Conservation (phyloP, 371 early-diverging fungal genomes). For the Mucor racemosus region DNA sequence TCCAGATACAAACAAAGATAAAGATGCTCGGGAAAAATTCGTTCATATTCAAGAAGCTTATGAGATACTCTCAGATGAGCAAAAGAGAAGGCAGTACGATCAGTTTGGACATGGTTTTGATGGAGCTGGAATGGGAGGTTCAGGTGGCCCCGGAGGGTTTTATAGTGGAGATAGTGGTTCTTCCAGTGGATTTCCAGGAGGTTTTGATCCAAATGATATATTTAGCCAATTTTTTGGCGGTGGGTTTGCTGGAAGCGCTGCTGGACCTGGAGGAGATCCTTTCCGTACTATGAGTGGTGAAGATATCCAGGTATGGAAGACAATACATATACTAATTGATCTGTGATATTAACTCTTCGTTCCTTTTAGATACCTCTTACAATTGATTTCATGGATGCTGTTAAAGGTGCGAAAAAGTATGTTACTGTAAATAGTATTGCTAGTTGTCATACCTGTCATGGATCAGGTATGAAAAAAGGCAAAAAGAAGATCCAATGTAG, state of each 20-base stretch:
- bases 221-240: conserved; percentile 74
- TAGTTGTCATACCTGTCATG: conserved; percentile 78
- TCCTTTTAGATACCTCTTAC: conserved; percentile 39
- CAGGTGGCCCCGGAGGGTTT: conserved; percentile 11
- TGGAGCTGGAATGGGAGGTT: conserved; percentile 9
- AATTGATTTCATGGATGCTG: conserved; percentile 91
- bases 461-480: conserved; percentile 79
- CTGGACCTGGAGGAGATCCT: conserved; percentile 29
- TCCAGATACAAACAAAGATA: conserved; percentile 94
- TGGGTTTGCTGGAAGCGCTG: conserved; percentile 50
- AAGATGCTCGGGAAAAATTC: conserved; percentile 90
- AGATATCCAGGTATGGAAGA: conserved; percentile 40
- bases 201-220: conserved; percentile 67
- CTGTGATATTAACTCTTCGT: not conserved
- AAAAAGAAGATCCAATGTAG: conserved; percentile 68
- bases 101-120: conserved; percentile 74
- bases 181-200: conserved; percentile 53
- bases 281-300: conserved; percentile 44
- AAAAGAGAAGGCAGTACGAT: conserved; percentile 87
- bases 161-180: conserved; percentile 2
- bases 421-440: conserved; percentile 65
- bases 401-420: conserved; percentile 73
- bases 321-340: not conserved
- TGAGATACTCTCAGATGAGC: conserved; percentile 87
- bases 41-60: conserved; percentile 95